Conservation (phyloP, 2,329 filamentous ascomycete species). For the Sclerotinia nivalis region DNA sequence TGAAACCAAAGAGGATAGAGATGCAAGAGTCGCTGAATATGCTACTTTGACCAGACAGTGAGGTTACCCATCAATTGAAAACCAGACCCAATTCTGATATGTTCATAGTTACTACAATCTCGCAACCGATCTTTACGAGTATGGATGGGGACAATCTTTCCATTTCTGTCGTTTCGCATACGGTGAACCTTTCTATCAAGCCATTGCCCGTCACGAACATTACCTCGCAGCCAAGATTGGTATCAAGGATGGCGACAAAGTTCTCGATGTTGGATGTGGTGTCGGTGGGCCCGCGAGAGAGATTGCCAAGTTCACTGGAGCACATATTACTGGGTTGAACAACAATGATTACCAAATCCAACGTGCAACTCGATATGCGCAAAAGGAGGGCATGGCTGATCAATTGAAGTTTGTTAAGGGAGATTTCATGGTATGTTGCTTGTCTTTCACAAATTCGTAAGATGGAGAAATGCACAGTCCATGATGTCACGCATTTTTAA, state of each 20-base stretch:
- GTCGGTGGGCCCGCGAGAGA: conserved; percentile 93
- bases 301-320: conserved; percentile 93
- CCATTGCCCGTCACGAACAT: conserved; percentile 95
- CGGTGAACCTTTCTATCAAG: conserved; percentile 84
- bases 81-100: conserved; percentile 26
- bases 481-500: conserved; percentile 15
- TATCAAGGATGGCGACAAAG: conserved; percentile 82
- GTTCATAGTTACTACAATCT: conserved; percentile 84
- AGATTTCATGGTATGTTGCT: conserved; percentile 76
- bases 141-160: conserved; percentile 94
- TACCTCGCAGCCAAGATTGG: conserved; percentile 90
- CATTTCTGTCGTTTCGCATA: conserved; percentile 94
- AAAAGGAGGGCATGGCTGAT: conserved; percentile 75
- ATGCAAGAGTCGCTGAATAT: conserved; percentile 66
- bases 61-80: conserved; percentile 41
- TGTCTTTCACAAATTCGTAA: background rate
- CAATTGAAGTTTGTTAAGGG: conserved; percentile 90
- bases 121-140: conserved; percentile 94
- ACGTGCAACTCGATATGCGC: conserved; percentile 81
- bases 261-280: conserved; percentile 95
- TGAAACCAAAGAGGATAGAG: conserved; percentile 80
- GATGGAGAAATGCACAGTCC: background rate
- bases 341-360: conserved; percentile 99
- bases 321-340: conserved; percentile 88
- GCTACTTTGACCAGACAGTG: conserved; percentile 91